These are phyloP conservation scores for Begonia masoniana DNA, from an alignment of 306 rosid species.

Conservation along the genomic window DNA sequence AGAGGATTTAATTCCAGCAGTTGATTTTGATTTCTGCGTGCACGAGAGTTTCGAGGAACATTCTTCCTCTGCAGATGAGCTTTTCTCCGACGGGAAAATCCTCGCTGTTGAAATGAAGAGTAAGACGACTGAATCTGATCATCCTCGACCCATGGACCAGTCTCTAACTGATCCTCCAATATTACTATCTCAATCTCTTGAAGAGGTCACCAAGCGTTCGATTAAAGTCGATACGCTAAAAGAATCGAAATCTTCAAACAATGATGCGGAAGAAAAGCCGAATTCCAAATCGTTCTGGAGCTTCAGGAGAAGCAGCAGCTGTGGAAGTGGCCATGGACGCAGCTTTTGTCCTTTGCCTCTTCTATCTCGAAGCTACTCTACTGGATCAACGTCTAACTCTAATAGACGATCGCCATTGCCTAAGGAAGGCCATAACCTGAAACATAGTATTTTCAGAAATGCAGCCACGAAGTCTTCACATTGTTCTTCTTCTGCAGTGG, in stretches of 20 bases:
- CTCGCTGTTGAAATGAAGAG: slow-evolving; percentile 61
- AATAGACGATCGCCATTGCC: slow-evolving; percentile 28
- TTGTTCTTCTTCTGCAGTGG: slow-evolving; percentile 8
- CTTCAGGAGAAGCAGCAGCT: slow-evolving; percentile 78
- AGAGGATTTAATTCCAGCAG: slow-evolving; percentile 38
- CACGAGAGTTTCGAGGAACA: slow-evolving; percentile 38
- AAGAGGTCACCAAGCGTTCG: background rate
- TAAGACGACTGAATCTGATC: slow-evolving; percentile 13
- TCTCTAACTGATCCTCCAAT: slow-evolving; percentile 15
- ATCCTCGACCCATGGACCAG: slow-evolving; percentile 12
- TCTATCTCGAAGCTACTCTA: slow-evolving; percentile 71
- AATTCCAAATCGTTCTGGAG: slow-evolving; percentile 63
- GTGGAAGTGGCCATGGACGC: slow-evolving; percentile 72
- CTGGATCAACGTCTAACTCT: slow-evolving; percentile 48
- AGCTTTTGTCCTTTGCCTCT: slow-evolving; percentile 78
- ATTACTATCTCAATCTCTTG: slow-evolving; percentile 13
- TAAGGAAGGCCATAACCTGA: slow-evolving; percentile 28
- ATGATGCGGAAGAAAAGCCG: slow-evolving; percentile 38
- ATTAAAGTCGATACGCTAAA: no score
- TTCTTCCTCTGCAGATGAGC: slow-evolving; percentile 83
- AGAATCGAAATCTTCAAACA: background rate
- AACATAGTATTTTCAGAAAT: slow-evolving; percentile 32
- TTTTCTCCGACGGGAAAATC: slow-evolving; percentile 65
- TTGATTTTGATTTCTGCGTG: slow-evolving; percentile 73
- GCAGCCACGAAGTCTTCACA: slow-evolving; percentile 19